Conservation (phyloP, 176 grass and related monocot genomes). For the Secale cereale region DNA sequence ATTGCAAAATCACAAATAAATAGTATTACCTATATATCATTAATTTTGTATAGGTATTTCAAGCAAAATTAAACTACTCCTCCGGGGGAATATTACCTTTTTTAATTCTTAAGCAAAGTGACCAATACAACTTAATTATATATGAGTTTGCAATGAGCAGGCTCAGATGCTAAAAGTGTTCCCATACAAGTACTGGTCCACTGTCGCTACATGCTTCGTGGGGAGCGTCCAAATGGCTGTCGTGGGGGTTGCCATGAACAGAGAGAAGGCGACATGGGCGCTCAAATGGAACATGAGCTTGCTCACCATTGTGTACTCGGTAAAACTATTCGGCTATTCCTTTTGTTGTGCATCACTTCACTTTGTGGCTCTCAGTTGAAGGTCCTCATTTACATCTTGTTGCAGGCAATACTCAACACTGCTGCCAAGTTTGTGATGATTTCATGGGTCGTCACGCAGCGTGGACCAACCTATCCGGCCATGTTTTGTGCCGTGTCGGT, state of each 20-base stretch:
- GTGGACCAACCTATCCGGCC: conserved; percentile 35
- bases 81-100: background rate
- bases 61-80: no score
- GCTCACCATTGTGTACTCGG: conserved; percentile 46
- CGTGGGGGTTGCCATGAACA: conserved; percentile 34
- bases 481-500: conserved; percentile 47
- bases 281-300: conserved; percentile 49
- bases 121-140: background rate
- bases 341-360: background rate
- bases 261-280: conserved; percentile 36
- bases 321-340: background rate
- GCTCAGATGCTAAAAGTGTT: conserved; percentile 49
- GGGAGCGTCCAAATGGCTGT: conserved; percentile 38
- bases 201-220: conserved; percentile 24
- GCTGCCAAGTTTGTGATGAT: conserved; percentile 52
- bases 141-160: background rate
- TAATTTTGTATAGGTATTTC: no score
- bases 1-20: background rate
- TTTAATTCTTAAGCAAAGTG: background rate
- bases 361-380: background rate
- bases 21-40: background rate
- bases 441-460: conserved; percentile 38
- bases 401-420: conserved; percentile 40
- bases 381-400: no score
- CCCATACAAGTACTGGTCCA: conserved; percentile 49